These are phyloP conservation scores for Diutina rugosa DNA, from an alignment of 1,139 yeast species.

Conservation along the genomic window DNA sequence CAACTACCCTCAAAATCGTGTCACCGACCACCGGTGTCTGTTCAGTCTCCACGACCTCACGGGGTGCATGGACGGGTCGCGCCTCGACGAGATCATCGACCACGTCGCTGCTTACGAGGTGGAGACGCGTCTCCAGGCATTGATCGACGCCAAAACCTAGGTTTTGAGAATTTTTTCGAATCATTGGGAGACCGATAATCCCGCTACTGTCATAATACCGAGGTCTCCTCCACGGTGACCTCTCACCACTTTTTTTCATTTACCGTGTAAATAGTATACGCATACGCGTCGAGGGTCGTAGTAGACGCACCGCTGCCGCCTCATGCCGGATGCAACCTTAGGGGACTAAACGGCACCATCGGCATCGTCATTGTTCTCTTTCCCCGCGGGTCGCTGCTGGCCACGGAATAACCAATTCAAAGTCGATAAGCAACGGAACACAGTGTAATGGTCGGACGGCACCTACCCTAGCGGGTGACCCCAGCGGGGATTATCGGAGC, in stretches of 20 bases:
- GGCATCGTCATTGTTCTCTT: not conserved
- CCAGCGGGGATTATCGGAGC: no score
- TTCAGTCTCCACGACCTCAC: slow-evolving; percentile 66
- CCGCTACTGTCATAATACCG: no score
- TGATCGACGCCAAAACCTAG: slow-evolving; percentile 7
- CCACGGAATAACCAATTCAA: no score
- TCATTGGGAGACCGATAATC: no score
- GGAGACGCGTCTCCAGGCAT: slow-evolving; percentile 8
- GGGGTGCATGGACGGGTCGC: slow-evolving; percentile 65
- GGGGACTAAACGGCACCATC: not conserved
- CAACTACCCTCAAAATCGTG: slow-evolving; percentile 82
- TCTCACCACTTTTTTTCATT: not conserved
- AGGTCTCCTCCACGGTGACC: not conserved
- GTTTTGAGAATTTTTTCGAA: no score
- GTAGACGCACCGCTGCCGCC: not conserved
- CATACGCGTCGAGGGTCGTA: not conserved
- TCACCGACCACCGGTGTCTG: slow-evolving; percentile 90
- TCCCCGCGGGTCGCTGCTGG: not conserved
- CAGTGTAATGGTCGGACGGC: no score
- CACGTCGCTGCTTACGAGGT: slow-evolving; percentile 5
- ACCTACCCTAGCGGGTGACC: no score
- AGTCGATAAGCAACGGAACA: no score
- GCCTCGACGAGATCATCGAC: slow-evolving; percentile 20
- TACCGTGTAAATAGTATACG: not conserved
- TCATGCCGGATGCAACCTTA: not conserved